These are phyloP conservation scores for Chrysoporthe deuterocubensis DNA, from an alignment of 2,329 filamentous ascomycete species.

Conservation along the genomic window DNA sequence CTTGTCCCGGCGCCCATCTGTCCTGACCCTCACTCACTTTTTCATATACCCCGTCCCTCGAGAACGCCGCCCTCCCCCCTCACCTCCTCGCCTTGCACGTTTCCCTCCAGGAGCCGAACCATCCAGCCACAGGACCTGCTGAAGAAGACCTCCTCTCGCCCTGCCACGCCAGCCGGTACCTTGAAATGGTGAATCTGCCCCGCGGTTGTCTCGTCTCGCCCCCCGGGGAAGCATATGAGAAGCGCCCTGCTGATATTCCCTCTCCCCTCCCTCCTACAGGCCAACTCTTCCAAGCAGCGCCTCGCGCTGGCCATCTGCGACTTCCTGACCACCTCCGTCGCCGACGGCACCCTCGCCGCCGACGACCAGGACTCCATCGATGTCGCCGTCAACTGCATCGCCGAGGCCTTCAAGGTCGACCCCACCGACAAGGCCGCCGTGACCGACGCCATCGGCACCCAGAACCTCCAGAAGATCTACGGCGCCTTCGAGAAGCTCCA, in stretches of 20 bases:
- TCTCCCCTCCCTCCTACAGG: slow-evolving; percentile 34
- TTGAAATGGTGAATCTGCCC: slow-evolving; percentile 22
- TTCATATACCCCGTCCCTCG: background rate
- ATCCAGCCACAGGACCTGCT: too few relatives aligned
- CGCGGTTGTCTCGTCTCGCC: background rate
- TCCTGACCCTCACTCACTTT: background rate
- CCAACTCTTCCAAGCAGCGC: slow-evolving; percentile 70
- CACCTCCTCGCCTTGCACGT: background rate
- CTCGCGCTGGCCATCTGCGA: slow-evolving; percentile 97
- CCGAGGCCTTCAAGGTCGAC: slow-evolving; percentile 94
- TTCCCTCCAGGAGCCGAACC: background rate
- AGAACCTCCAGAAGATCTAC: slow-evolving; percentile 91
- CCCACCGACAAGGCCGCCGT: slow-evolving; percentile 74
- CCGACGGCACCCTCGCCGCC: slow-evolving; percentile 83
- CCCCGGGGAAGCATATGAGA: background rate
- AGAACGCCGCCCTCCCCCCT: background rate
- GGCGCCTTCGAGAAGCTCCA: slow-evolving; percentile 95
- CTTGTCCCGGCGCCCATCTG: background rate
- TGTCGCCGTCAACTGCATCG: slow-evolving; percentile 91
- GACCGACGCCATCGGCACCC: slow-evolving; percentile 77
- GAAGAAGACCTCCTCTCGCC: background rate
- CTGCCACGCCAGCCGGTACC: background rate
- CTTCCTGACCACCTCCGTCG: slow-evolving; percentile 83
- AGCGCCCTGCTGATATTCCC: slow-evolving; percentile 13
- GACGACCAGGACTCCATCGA: slow-evolving; percentile 95